phyloP scores from a whole-genome alignment of 2,329 filamentous ascomycete species.

The Dactylellina cionopaga region DNA sequence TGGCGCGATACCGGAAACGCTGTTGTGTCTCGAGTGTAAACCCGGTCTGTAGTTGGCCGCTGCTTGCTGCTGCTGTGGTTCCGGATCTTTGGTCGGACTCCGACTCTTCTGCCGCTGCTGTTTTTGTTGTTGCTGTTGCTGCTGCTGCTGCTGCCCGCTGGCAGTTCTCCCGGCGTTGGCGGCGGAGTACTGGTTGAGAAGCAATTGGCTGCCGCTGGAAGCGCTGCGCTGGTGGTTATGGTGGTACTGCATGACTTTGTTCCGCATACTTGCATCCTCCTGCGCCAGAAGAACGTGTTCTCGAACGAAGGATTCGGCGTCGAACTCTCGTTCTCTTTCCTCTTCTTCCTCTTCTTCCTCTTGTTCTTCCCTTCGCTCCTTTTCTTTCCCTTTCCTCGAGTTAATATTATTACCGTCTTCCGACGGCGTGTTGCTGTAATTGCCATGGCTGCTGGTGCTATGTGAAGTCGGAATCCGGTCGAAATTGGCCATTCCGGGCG shows the following conservation, averaged over 20 bases:
- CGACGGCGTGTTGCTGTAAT: background rate
- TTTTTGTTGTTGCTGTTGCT: background rate
- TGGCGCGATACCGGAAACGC: background rate
- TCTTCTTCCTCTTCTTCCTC: background rate
- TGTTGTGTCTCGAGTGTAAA: conserved; percentile 18
- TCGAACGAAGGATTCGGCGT: conserved; percentile 32
- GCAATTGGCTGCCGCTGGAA: background rate
- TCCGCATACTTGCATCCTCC: conserved; percentile 28
- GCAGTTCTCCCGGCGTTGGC: too few relatives aligned
- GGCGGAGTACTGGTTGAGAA: background rate
- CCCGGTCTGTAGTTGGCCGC: too few relatives aligned
- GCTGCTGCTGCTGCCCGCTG: background rate
- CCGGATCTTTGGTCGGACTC: background rate
- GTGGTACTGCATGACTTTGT: conserved; percentile 32
- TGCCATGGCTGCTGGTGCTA: background rate
- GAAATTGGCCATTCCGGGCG: conserved; percentile 70
- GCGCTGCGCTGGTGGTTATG: conserved; percentile 13
- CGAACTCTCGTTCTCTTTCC: conserved; percentile 7
- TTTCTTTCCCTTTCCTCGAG: background rate
- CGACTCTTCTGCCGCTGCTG: background rate
- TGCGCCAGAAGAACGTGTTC: conserved; percentile 32
- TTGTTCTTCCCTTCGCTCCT: background rate
- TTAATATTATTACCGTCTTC: conserved; percentile 1
- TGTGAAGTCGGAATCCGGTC: background rate
- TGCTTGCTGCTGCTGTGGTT: conserved; percentile 1